Conservation (phyloP, 2,329 filamentous ascomycete species). For the Didymella glomerata region DNA sequence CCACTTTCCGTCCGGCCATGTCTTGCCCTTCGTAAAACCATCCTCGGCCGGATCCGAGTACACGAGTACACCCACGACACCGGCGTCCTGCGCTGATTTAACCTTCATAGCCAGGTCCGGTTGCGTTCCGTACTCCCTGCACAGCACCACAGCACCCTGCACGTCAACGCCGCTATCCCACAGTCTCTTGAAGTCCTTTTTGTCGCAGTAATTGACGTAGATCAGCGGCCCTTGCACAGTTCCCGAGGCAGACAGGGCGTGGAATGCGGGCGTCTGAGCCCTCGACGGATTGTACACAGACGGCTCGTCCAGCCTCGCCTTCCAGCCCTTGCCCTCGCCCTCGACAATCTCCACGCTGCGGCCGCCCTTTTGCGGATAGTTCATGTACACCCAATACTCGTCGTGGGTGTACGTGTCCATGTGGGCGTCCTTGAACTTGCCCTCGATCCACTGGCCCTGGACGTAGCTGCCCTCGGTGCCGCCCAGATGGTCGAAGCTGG, state of each 20-base stretch:
- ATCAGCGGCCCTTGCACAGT: conserved; percentile 86
- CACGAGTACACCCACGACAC: conserved; percentile 86
- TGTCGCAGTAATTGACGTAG: conserved; percentile 91
- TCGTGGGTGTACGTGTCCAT: conserved; percentile 81
- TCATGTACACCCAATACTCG: conserved; percentile 84
- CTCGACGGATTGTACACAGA: conserved; percentile 67
- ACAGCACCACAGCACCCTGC: conserved; percentile 82
- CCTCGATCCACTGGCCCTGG: conserved; percentile 83
- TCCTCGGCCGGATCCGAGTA: conserved; percentile 92
- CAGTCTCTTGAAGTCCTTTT: conserved; percentile 80
- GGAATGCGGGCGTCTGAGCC: conserved; percentile 78
- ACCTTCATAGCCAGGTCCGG: conserved; percentile 80
- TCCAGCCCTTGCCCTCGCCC: conserved; percentile 74
- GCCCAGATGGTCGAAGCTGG: conserved; percentile 86
- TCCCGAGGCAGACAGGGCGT: conserved; percentile 86
- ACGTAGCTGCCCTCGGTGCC: conserved; percentile 94
- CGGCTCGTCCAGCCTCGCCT: conserved; percentile 84
- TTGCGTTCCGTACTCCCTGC: conserved; percentile 80
- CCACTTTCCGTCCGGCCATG: conserved; percentile 78
- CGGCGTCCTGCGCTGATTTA: conserved; percentile 86
- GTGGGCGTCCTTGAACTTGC: conserved; percentile 74
- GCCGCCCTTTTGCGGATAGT: conserved; percentile 81
- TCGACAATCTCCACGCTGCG: conserved; percentile 83
- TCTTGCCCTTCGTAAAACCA: conserved; percentile 76
- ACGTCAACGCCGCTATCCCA: conserved; percentile 75